Evolutionary conservation across 164 flowering plant genomes (phyloP).

Genomic region (Aristolochia fimbriata): DNA sequence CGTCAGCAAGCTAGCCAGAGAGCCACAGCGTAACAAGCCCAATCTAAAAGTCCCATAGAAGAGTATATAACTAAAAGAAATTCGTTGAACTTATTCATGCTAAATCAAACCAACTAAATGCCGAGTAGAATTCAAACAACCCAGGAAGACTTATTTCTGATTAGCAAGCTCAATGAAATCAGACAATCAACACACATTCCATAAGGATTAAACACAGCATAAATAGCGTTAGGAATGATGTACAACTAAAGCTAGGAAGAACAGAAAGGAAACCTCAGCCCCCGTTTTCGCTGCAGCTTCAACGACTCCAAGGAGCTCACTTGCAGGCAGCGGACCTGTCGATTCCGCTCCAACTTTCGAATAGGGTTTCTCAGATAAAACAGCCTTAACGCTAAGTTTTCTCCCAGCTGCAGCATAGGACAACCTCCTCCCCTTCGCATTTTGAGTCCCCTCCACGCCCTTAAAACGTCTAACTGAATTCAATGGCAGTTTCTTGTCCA

Average conservation of each 20-base stretch:
- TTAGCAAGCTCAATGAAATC: too few species aligned
- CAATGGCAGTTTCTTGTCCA: constrained; percentile 3
- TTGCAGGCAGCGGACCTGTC: constrained; percentile 57
- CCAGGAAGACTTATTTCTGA: too few species aligned
- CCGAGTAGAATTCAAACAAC: too few species aligned
- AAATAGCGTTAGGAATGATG: background rate
- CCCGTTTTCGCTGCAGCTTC: constrained; percentile 76
- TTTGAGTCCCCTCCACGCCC: background rate
- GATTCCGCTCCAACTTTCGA: constrained; percentile 56
- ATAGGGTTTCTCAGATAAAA: constrained; percentile 38
- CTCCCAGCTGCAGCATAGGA: constrained; percentile 3
- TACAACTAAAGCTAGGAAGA: background rate
- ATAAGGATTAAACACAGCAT: background rate
- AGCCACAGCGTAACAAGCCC: too few species aligned
- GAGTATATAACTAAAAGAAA: too few species aligned
- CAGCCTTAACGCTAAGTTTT: constrained; percentile 27
- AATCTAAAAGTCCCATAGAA: too few species aligned
- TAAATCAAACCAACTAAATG: too few species aligned
- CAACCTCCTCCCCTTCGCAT: background rate
- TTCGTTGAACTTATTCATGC: too few species aligned
- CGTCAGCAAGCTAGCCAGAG: too few species aligned
- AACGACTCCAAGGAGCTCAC: constrained; percentile 57
- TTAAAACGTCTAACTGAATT: constrained; percentile 1
- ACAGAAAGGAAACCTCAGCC: constrained; percentile 43
- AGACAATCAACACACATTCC: too few species aligned